Conservation (phyloP, 148 eudicot genomes). For the Camellia granthamiana region DNA sequence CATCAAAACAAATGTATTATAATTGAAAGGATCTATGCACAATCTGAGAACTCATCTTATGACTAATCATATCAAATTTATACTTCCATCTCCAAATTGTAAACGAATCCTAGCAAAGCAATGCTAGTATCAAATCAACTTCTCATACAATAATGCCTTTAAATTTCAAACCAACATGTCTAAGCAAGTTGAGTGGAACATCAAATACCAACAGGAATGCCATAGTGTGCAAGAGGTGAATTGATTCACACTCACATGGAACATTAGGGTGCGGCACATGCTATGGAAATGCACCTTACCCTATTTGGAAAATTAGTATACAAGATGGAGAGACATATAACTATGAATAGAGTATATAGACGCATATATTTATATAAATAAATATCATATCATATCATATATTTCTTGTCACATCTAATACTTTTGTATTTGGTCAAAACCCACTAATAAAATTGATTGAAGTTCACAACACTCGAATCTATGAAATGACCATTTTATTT, state of each 20-base stretch:
- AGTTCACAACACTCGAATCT: too few relatives aligned
- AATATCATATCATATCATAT: too few relatives aligned
- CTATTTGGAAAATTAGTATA: too few relatives aligned
- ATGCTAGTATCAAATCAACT: background rate
- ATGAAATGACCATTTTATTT: too few relatives aligned
- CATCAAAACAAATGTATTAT: conserved; percentile 12
- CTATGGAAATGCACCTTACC: background rate
- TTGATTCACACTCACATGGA: background rate
- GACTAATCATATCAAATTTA: background rate
- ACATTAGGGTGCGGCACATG: background rate
- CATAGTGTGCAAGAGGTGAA: background rate
- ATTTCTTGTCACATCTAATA: too few relatives aligned
- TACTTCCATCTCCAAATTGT: background rate
- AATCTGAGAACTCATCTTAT: background rate
- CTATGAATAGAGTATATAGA: too few relatives aligned
- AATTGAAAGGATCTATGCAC: background rate
- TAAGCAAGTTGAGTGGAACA: background rate
- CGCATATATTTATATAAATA: too few relatives aligned
- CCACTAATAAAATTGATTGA: too few relatives aligned
- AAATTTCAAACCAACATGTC: background rate
- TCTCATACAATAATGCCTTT: conserved; percentile 1
- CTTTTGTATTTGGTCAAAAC: too few relatives aligned
- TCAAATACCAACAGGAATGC: background rate
- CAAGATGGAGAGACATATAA: too few relatives aligned
- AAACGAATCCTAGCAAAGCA: background rate